These are phyloP conservation scores for Cercis canadensis DNA, from an alignment of 306 rosid species.

Conservation along the genomic window DNA sequence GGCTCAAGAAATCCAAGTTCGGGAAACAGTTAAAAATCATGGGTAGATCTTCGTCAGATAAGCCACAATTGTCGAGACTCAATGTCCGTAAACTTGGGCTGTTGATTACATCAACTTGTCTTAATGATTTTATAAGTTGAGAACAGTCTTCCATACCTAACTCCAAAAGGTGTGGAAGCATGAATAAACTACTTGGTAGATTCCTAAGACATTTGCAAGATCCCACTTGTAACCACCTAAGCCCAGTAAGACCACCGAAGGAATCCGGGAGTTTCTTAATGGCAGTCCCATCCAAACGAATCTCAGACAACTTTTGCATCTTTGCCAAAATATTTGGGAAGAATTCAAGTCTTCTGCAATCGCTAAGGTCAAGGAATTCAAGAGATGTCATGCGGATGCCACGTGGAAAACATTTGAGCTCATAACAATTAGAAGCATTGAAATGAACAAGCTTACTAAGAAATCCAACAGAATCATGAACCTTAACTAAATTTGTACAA, in stretches of 20 bases:
- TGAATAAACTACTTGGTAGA: constrained; percentile 30
- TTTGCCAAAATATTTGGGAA: constrained; percentile 11
- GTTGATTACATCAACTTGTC: neutral
- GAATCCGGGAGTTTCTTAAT: constrained; percentile 24
- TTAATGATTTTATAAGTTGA: no score
- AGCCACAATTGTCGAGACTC: neutral
- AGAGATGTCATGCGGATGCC: constrained; percentile 29
- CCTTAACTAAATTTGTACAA: neutral
- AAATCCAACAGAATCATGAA: constrained; percentile 33
- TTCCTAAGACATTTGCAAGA: neutral
- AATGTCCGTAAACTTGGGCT: neutral
- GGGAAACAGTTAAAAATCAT: neutral
- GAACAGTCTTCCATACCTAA: neutral
- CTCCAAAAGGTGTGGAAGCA: neutral
- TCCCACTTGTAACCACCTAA: neutral
- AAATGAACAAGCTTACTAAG: neutral
- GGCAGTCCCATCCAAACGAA: neutral
- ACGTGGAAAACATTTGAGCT: neutral
- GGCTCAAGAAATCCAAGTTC: neutral
- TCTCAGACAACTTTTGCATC: constrained; percentile 26
- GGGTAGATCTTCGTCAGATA: constrained; percentile 30
- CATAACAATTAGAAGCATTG: neutral
- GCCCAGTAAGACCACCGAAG: constrained; percentile 7
- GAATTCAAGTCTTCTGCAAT: neutral
- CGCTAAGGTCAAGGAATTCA: neutral